phyloP scores from a whole-genome alignment of 371 early-diverging fungal genomes.

The Mucor saturninus region DNA sequence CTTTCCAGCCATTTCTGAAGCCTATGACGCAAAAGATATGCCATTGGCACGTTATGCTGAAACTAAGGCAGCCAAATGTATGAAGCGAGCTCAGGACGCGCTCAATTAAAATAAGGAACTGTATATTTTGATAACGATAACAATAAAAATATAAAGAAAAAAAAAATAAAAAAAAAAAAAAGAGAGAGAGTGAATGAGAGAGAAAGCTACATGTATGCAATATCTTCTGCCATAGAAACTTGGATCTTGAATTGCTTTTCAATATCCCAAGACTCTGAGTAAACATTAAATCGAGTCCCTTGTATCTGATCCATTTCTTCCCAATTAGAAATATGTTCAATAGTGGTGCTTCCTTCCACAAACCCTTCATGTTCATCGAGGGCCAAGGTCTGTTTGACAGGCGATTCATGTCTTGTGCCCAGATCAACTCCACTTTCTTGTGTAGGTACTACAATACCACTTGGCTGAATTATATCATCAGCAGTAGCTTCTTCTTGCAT shows the following conservation, averaged over 20 bases:
- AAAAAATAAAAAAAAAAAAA: background rate
- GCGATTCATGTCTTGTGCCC: no score
- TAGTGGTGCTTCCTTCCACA: background rate
- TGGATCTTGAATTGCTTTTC: slow-evolving; percentile 7
- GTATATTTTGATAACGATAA: background rate
- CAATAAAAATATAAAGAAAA: no score
- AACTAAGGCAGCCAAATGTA: slow-evolving; percentile 29
- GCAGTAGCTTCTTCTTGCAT: background rate
- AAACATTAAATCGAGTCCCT: background rate
- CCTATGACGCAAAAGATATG: slow-evolving; percentile 40
- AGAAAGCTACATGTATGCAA: slow-evolving; percentile 3
- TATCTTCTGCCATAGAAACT: background rate
- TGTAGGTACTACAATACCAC: no score
- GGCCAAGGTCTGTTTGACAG: background rate
- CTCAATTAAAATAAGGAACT: slow-evolving; percentile 2
- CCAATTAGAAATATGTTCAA: slow-evolving; percentile 12
- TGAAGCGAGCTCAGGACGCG: slow-evolving; percentile 22
- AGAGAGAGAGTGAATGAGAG: background rate
- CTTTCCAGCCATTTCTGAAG: slow-evolving; percentile 60
- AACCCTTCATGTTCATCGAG: slow-evolving; percentile 1
- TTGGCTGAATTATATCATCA: background rate
- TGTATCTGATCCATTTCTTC: background rate
- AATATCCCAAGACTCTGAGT: slow-evolving; percentile 16
- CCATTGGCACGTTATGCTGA: slow-evolving; percentile 32
- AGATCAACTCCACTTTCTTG: no score